Base-by-base conservation (phyloP, 2,329 filamentous ascomycete genomes). In the Diaporthe aspalathi region DNA sequence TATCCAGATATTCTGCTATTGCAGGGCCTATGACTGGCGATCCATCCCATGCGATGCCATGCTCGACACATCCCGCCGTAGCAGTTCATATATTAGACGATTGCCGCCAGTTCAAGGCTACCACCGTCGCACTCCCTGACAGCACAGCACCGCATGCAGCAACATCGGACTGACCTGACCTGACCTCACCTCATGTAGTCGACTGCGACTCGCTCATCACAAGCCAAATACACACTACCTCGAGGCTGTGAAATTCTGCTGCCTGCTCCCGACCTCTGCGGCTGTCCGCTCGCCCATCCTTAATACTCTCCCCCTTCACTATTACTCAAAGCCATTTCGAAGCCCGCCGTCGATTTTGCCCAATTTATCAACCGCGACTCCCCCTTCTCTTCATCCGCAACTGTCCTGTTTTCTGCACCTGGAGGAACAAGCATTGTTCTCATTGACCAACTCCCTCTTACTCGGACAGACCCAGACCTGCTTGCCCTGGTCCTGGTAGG, bases 21-120 rank as follows among this genome's bases (percentile, higher is more conserved):
- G 57, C 45, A 5, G 38, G 50, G 60, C 45, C 47, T 50, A 65
- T 65, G 60, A 22, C 60, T 38, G 43, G 27, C 60, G 50, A 50
- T 29, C 56, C 60, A 49, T 63, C 16, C 57, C 57, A 49, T 47
- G 2, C 20, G 43, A 49, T 35, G 32, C 27, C 57, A 22, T 57
- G 35, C 68, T 38, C 35, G 29, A 49, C 52, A 45, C 27, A 45
- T 43, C 11, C 38, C 43, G 22, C 38, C 50, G 60, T 57, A 40
- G 70, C 68, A 67, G 71, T 63, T 68, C 71, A 73, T 73, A 73
- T 71, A 73, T 45, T 71, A 73, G 68, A 66, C 71, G 63, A 66
- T 53, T n/a, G 62, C 62, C 53, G 70, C 54, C 56, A 35, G 66
- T 52, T 62, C 69, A 66, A 73, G 69, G 71, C 71, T 67, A 70